Percentiles rank a stretch among this genome's conserved stretches.
Evolutionary conservation across 2,329 filamentous ascomycete genomes (phyloP).

Genomic region (Coniochaeta sp.): DNA sequence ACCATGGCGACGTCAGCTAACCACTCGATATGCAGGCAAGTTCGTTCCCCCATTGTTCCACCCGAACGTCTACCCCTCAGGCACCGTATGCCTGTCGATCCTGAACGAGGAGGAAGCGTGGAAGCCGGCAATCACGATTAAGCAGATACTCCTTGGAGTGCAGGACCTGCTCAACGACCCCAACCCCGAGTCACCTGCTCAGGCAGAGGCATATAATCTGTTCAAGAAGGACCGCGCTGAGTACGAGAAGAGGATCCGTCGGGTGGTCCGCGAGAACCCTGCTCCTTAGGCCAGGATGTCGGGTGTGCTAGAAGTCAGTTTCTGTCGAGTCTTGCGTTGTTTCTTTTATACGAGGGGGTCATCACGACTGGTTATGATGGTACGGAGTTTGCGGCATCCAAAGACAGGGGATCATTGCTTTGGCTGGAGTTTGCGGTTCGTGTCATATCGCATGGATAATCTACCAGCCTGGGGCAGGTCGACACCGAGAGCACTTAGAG

Average conservation of each 20-base stretch:
- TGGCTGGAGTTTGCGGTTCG: conserved; percentile 1
- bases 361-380: conserved; percentile 1
- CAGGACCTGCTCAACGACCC: conserved; percentile 94
- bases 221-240: conserved; percentile 84
- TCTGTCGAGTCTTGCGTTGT: background rate
- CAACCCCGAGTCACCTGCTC: conserved; percentile 92
- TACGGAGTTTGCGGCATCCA: conserved; percentile 1
- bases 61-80: conserved; percentile 96
- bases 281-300: conserved; percentile 45
- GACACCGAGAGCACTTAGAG: background rate
- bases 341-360: background rate
- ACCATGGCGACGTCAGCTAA: background rate
- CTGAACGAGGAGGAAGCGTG: conserved; percentile 97
- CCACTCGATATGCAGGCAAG: conserved; percentile 58
- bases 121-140: conserved; percentile 98
- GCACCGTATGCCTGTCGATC: conserved; percentile 94
- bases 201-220: conserved; percentile 94
- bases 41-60: conserved; percentile 95
- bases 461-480: background rate
- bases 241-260: conserved; percentile 82
- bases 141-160: conserved; percentile 92
- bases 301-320: background rate
- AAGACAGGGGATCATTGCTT: background rate
- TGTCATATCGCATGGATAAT: background rate
- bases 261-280: conserved; percentile 84